Base-by-base conservation (phyloP, 331 rosid species). In the Arachis monticola region DNA sequence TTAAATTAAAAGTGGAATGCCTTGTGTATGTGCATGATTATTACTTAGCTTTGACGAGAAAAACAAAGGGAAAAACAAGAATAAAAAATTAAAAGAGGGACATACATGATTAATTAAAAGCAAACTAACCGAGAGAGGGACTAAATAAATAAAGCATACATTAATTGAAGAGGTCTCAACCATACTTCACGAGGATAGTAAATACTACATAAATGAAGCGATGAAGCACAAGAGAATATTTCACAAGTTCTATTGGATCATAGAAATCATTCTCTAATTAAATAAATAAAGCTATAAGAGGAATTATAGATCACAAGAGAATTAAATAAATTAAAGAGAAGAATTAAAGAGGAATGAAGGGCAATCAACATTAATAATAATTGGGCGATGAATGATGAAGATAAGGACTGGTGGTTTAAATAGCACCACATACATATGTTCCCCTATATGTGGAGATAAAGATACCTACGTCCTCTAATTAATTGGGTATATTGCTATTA, bases 301-400 rank as follows among this genome's bases (percentile, higher is more conserved):
- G 71, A 75, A 73, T 77, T 64, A 51, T 74, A 70, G 62, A 73
- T 82, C 83, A 69, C 78, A 80, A 12, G 74, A 76, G 77, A 72
- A 27, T 38, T 75, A 70, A 65, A 60, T 51, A 11, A 10, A 64
- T 55, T 41, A 64, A 74, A 64, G 42, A 58, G 69, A 59, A 53
- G 11, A 65, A 46, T 35, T 48, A 62, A 68, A 69, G 70, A 67
- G 53, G 22, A 17, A 17, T 17, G 46, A 75, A 50, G 60, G 62
- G 72, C 70, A 12, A 63, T 53, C 50, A 57, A 64, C 10, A 35
- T 35, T 35, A 46, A 32, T 12, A 65, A 71, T 63, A 47, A 58
- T 71, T 60, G 83, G 45, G 65, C 31, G 57, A 35, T 35, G 40
- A 35, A 35, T 4, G 40, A 35, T 17, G n/a, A n/a, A 75, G 80